Conservation (phyloP, 2,329 filamentous ascomycete species). For the Ceratocystis destructans region DNA sequence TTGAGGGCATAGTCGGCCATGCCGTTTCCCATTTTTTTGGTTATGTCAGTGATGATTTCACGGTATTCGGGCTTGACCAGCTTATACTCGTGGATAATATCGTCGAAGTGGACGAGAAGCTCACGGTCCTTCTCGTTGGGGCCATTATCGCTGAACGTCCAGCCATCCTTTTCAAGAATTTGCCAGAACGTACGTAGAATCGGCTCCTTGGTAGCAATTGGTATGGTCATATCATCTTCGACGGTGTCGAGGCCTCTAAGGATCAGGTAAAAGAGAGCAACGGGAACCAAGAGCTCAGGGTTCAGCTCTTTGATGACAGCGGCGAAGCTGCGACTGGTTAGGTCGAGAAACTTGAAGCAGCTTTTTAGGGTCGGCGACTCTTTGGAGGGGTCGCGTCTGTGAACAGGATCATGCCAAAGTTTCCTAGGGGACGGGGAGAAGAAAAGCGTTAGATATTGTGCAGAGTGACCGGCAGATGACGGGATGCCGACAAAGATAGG, state of each 20-base stretch:
- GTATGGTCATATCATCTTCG: constrained; percentile 94
- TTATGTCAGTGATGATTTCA: constrained; percentile 83
- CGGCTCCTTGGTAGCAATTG: constrained; percentile 68
- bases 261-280: constrained; percentile 84
- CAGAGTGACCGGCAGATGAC: constrained; percentile 7
- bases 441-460: background rate
- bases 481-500: constrained; percentile 4
- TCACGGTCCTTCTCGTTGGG: constrained; percentile 90
- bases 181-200: constrained; percentile 71
- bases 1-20: constrained; percentile 94
- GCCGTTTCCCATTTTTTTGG: constrained; percentile 87
- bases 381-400: constrained; percentile 62
- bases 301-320: constrained; percentile 92
- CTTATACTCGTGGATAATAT: constrained; percentile 74
- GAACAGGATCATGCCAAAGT: constrained; percentile 89
- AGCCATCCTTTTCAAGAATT: constrained; percentile 68
- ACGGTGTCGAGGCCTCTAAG: constrained; percentile 93
- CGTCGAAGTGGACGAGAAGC: constrained; percentile 81
- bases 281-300: constrained; percentile 78
- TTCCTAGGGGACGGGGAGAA: constrained; percentile 48
- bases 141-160: constrained; percentile 77
- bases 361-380: constrained; percentile 60
- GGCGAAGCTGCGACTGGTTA: constrained; percentile 86
- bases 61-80: constrained; percentile 74
- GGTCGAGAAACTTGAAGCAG: constrained; percentile 75